Evolutionary conservation across 2,329 filamentous ascomycete genomes (phyloP), one percentile per base, ranked within the genome.

Genomic region (Pseudofabraea citricarpa): DNA sequence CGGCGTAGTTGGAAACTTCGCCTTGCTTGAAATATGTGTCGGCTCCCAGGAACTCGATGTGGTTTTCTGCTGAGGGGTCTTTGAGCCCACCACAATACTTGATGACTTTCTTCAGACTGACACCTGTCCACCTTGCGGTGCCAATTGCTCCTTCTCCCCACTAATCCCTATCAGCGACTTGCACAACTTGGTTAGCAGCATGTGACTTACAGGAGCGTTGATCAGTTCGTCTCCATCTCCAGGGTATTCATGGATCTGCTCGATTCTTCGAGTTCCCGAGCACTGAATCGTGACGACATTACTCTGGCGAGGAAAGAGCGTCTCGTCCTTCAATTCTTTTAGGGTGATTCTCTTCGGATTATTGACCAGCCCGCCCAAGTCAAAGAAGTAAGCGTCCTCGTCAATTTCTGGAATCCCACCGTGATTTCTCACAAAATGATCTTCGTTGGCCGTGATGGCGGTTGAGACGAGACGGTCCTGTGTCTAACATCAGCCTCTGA

Each of bases 21-120:
- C 74, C 71, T 39, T 80, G 76, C 60, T 87, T 87, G 68, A 87
- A 83, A 55, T 88, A 87, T 0, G 81, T 85, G 45, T 88, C 85
- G 1, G 79, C 82, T 0, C 84, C 84, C 45, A 77, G 80, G 38
- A 88, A 73, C 51, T 87, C 83, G 10, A 87, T 60, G 49, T 88
- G 81, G 45, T 78, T 74, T 0, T 69, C 79, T 2, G 68, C 65
- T 7, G 35, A 15, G 46, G 65, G n/a, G 9, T 66, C 65, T 1
- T 58, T 50, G 2, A 85, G 62, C 0, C 83, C 83, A 2, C 83
- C 84, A 46, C 83, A 87, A 46, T 78, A 65, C 51, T 87, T 85
- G 60, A 88, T 81, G 2, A 87, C 69, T 52, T 82, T 84, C 56
- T 86, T 85, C 12, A 87, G 66, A 21, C 73, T 78, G 6, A 86